Evolutionary conservation across 768 basidiomycete species (phyloP), one percentile per base, ranked within the genome.

Genomic region (Pleurotus pulmonarius): DNA sequence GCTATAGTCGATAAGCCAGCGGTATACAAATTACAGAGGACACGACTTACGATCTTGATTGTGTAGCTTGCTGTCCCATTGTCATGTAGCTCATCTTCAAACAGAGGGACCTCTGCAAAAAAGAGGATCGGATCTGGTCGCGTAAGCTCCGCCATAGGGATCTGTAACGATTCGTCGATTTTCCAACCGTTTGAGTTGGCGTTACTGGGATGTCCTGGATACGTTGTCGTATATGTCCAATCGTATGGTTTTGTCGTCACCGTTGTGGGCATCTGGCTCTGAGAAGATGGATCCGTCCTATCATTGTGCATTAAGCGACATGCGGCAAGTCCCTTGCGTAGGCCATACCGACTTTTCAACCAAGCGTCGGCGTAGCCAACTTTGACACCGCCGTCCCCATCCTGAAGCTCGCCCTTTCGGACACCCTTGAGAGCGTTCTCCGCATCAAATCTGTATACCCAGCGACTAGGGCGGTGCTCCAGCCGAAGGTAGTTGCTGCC

Each of bases 11-110:
- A 34, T 34, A 34, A 9, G 29, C 7, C 29, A 11, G 5, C 16
- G 18, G 38, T 56, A 43, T 29, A 18, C 24, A 20, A 20, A 20
- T 46, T 46, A 55, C 37, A 38, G 38, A 24, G 4, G n/a, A 39
- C 29, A n/a, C 16, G 24, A 80, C 92, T 71, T 67, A 98, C 95
- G 57, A 98, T 92, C 64, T 94, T 79, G 46, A 94, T 88, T 24
- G 93, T 80, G 1, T 94, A 70, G 26, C 85, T 81, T 1, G 94
- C 94, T 5, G 92, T 85, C 0, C 97, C 97, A 65, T 98, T 98
- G 66, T 99, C 97, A 65, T 98, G 94, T 45, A 98, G 76, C 69
- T 99, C 97, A 68, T 98, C 94, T 65, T 99, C 96, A 66, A 91
- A 98, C 4, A 98, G 73, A 0, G 93, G 91, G 1, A 98, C 83